phyloP scores from a whole-genome alignment of 352 stramenopile species.

The Pythium sukuiense region DNA sequence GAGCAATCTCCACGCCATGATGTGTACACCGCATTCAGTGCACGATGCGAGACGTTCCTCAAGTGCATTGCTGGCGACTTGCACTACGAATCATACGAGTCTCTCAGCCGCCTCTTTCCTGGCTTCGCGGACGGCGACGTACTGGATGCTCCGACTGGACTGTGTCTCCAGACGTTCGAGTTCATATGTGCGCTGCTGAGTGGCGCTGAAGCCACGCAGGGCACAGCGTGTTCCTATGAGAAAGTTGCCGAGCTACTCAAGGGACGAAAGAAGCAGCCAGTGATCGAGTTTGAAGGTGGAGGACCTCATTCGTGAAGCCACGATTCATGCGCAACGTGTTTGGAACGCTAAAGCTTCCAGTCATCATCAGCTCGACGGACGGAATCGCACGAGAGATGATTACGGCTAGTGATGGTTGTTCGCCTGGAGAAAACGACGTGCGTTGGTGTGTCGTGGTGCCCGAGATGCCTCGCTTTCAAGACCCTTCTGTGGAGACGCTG shows the following conservation, averaged over 20 bases:
- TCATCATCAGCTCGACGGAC: slow-evolving; percentile 4
- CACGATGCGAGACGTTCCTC: background rate
- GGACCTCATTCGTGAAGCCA: background rate
- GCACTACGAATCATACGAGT: background rate
- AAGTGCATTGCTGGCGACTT: background rate
- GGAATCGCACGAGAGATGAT: background rate
- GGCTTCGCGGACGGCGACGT: background rate
- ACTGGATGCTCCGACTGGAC: background rate
- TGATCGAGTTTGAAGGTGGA: background rate
- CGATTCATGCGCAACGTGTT: slow-evolving; percentile 6
- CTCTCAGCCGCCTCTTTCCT: background rate
- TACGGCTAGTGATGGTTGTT: background rate
- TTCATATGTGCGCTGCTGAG: background rate
- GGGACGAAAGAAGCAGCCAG: background rate
- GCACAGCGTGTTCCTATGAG: background rate
- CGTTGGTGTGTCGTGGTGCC: slow-evolving; percentile 7
- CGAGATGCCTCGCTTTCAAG: background rate
- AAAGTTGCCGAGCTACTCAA: background rate
- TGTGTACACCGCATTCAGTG: background rate
- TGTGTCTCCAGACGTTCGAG: background rate
- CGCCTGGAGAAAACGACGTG: no score
- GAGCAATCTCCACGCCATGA: background rate
- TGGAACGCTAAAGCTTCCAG: background rate
- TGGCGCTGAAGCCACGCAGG: background rate
- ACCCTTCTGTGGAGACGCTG: background rate